These are phyloP conservation scores for Pseudofabraea citricarpa DNA, from an alignment of 2,329 filamentous ascomycete genomes.

Conservation along the genomic window DNA sequence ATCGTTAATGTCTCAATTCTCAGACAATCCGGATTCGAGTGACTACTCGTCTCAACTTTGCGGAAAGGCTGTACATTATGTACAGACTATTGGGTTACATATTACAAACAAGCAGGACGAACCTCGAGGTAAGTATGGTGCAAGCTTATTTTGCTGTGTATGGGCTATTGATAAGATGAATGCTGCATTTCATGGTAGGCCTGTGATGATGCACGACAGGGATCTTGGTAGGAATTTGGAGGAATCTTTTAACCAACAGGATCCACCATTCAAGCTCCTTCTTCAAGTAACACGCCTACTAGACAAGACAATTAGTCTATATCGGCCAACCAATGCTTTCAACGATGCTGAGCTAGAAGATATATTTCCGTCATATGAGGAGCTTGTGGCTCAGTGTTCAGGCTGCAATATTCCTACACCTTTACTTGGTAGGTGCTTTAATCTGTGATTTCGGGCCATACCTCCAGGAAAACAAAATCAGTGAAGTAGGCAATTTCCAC, in stretches of 20 bases:
- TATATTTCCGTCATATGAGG: slow-evolving; percentile 25
- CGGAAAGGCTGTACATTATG: slow-evolving; percentile 50
- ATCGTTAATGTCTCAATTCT: slow-evolving; percentile 52
- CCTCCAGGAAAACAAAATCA: not conserved
- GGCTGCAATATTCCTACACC: slow-evolving; percentile 12
- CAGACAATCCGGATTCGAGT: slow-evolving; percentile 50
- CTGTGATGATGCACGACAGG: slow-evolving; percentile 54
- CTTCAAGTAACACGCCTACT: slow-evolving; percentile 49
- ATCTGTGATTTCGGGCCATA: not conserved
- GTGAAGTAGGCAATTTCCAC: not conserved
- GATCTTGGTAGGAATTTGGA: slow-evolving; percentile 52
- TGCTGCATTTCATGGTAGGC: slow-evolving; percentile 54
- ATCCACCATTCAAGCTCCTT: slow-evolving; percentile 52
- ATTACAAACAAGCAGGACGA: slow-evolving; percentile 32
- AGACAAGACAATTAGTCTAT: slow-evolving; percentile 55
- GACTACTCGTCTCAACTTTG: slow-evolving; percentile 50
- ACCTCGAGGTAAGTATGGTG: slow-evolving; percentile 31
- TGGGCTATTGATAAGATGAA: slow-evolving; percentile 59
- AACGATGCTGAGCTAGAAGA: slow-evolving; percentile 24
- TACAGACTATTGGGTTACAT: slow-evolving; percentile 52
- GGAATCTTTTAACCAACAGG: slow-evolving; percentile 43
- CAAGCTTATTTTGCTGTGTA: slow-evolving; percentile 48
- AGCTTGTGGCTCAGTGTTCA: slow-evolving; percentile 18
- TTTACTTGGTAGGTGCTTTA: slow-evolving; percentile 11
- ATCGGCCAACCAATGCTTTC: slow-evolving; percentile 42